These are phyloP conservation scores for Cladorrhinum sp. DNA, from an alignment of 2,329 filamentous ascomycete genomes.

Conservation along the genomic window DNA sequence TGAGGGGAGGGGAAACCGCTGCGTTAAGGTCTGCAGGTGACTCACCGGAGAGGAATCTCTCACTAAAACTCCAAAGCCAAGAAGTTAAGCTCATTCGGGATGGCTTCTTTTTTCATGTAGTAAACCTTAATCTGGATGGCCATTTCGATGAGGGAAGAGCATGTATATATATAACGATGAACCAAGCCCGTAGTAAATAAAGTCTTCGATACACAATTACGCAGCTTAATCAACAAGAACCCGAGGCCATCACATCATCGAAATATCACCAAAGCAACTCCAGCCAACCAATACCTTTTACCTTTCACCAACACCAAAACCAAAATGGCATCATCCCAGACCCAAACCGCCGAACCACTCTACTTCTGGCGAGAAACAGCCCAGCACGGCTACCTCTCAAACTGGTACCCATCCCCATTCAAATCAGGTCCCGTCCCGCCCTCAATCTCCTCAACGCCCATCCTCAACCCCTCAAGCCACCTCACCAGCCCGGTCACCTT, in stretches of 20 bases:
- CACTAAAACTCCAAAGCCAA: background rate
- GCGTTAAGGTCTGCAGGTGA: background rate
- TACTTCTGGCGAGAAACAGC: background rate
- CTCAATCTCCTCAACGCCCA: slow-evolving; percentile 4
- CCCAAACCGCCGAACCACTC: background rate
- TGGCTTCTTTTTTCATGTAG: too few species aligned
- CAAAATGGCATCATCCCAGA: background rate
- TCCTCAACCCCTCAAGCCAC: background rate
- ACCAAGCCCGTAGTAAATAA: too few species aligned
- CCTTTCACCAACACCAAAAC: background rate
- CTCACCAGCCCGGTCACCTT: slow-evolving; percentile 34
- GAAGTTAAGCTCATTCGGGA: background rate
- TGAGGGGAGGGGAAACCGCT: background rate
- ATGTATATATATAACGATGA: too few species aligned
- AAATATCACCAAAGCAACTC: too few species aligned
- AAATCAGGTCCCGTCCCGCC: background rate
- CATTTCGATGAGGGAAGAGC: background rate
- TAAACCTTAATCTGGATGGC: background rate
- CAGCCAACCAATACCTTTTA: too few species aligned
- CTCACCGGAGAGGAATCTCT: background rate
- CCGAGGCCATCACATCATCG: too few species aligned
- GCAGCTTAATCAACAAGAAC: too few species aligned
- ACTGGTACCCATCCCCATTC: background rate
- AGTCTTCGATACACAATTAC: too few species aligned
- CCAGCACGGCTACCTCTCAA: background rate